Base-by-base conservation (phyloP, 2,329 filamentous ascomycete genomes). In the Scytalidium lignicola region DNA sequence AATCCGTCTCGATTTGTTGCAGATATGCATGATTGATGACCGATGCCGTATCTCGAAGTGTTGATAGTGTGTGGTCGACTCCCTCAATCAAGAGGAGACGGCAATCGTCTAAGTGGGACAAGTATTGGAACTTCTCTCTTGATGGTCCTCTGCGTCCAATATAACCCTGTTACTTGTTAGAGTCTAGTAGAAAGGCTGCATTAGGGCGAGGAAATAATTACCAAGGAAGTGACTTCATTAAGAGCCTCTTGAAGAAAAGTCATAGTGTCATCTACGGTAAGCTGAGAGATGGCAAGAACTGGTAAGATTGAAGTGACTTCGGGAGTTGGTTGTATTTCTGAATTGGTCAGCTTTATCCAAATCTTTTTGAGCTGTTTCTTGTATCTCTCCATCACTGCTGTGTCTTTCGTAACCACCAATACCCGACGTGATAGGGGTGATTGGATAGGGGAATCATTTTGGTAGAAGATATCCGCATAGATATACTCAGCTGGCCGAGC, bases 381-480 rank as follows among this genome's bases (percentile, higher is more conserved):
- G 18, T 18, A 17, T 26, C 15, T 7, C 23, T 5, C 15, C 21
- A 29, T 26, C 3, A 28, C 3, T 6, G 28, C 22, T 22, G 48
- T 50, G 15, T 44, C 32, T 37, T 37, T 50, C 8, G 45, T 23
- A 4, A 47, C 50, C 39, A 52, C 48, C n/a, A 54, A 44, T n/a
- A 52, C 52, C 6, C 47, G 46, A 7, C 52, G 41, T 13, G 52
- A 44, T n/a, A 44, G 18, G 45, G 41, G 2, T 26, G 21, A 15
- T 43, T 21, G 22, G n/a, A 22, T 43, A 13, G 32, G 28, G 13
- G 41, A 28, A 37, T 54, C 52, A 18, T 54, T 50, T 44, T 54
- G 52, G 20, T 50, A 54, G 32, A 54, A 54, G 2, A 52, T 20
- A 28, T 54, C 52, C 8, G 47, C 50, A 40, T 48, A 50, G 40